These are phyloP conservation scores for Striga hermonthica DNA, from an alignment of 305 asterid genomes.

Conservation along the genomic window DNA sequence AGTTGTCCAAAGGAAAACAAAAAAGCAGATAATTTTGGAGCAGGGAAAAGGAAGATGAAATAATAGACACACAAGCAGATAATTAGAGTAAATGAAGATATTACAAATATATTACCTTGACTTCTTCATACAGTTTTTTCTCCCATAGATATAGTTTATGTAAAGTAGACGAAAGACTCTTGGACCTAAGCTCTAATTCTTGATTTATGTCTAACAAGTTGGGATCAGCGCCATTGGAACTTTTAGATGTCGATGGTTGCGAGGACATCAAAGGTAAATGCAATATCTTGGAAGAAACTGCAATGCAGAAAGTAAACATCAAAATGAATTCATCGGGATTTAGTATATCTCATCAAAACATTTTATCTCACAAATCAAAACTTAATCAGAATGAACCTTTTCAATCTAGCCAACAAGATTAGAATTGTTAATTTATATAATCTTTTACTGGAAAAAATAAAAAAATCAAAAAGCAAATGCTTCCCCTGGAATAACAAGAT, in stretches of 20 bases:
- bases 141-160: slow-evolving; percentile 92
- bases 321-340: no score
- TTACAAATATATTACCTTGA: slow-evolving; percentile 55
- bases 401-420: no score
- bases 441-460: no score
- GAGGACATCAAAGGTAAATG: slow-evolving; percentile 55
- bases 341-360: no score
- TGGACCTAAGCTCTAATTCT: slow-evolving; percentile 61
- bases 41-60: slow-evolving; percentile 7
- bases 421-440: no score
- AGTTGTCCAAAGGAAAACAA: slow-evolving; percentile 21
- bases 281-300: slow-evolving; percentile 85
- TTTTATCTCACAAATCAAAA: neutral
- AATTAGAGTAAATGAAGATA: slow-evolving; percentile 25
- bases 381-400: no score
- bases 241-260: slow-evolving; percentile 59
- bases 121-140: slow-evolving; percentile 92
- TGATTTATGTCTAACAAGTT: slow-evolving; percentile 48
- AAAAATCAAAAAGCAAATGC: neutral
- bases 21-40: slow-evolving; percentile 25
- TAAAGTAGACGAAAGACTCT: slow-evolving; percentile 76
- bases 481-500: no score
- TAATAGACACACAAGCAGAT: slow-evolving; percentile 7
- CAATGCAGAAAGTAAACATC: slow-evolving; percentile 6
- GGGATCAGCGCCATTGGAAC: slow-evolving; percentile 51